Percentiles rank a stretch among this genome's conserved stretches.
phyloP scores from a whole-genome alignment of 1,139 yeast species.

The Yamadazyma taylorii region DNA sequence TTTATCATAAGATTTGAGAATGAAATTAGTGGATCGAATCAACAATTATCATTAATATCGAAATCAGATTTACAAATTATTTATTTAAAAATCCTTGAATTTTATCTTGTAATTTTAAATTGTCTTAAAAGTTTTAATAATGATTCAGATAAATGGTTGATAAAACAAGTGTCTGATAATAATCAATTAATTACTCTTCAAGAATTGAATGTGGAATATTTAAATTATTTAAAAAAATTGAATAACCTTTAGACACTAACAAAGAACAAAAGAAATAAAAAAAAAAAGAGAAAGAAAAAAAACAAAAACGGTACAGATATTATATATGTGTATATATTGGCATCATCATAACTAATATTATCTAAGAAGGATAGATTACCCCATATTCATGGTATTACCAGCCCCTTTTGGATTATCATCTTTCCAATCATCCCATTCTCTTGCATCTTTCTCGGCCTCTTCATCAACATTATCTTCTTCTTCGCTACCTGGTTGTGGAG shows the following conservation, averaged over 20 bases:
- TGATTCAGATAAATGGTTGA: conserved; percentile 57
- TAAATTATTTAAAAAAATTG: conserved; percentile 10
- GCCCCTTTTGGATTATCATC: conserved; percentile 86
- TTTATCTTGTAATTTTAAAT: conserved; percentile 50
- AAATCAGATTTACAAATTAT: conserved; percentile 24
- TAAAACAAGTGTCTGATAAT: conserved; percentile 21
- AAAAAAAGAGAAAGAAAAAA: neutral
- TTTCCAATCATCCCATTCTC: conserved; percentile 92
- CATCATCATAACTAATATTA: neutral
- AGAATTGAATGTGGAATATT: conserved; percentile 12
- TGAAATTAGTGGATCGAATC: too few species aligned
- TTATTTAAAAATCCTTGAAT: conserved; percentile 41
- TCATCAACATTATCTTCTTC: conserved; percentile 48
- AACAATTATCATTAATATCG: neutral
- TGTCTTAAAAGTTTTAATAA: conserved; percentile 44
- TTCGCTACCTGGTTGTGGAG: conserved; percentile 29
- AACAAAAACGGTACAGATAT: too few species aligned
- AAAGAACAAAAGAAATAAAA: conserved; percentile 4
- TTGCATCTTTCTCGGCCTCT: conserved; percentile 51
- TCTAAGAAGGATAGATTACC: conserved; percentile 32
- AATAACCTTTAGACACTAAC: conserved; percentile 8
- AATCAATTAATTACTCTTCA: conserved; percentile 12
- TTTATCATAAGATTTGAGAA: conserved; percentile 46
- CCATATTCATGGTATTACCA: conserved; percentile 86
- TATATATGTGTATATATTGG: neutral